A percentile compares a stretch with the other conserved stretches of the same genome.
These are phyloP conservation scores for Diaporthe caulivora DNA, from an alignment of 2,329 filamentous ascomycete genomes.

Conservation along the genomic window DNA sequence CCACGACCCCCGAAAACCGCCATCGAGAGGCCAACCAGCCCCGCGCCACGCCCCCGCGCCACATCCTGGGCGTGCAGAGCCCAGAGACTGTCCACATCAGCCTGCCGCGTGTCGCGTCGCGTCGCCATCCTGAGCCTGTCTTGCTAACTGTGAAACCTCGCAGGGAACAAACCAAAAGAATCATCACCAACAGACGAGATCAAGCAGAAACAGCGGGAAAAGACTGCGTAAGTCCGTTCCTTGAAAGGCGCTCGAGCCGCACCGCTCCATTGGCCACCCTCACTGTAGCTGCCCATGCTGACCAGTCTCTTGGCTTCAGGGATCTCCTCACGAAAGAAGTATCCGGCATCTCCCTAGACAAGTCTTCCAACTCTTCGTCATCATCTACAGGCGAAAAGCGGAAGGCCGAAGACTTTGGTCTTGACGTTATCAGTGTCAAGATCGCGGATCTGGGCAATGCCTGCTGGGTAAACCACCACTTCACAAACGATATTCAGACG, in stretches of 20 bases:
- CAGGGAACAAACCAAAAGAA: constrained; percentile 54
- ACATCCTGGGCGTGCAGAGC: neutral
- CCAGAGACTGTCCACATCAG: constrained; percentile 2
- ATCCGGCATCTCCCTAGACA: constrained; percentile 93
- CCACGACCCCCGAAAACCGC: neutral
- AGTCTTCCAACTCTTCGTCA: constrained; percentile 62
- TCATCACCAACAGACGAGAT: constrained; percentile 69
- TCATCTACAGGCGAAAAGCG: constrained; percentile 72
- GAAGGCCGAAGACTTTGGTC: constrained; percentile 65
- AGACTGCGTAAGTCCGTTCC: constrained; percentile 82
- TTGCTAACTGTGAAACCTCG: constrained; percentile 23
- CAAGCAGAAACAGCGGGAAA: constrained; percentile 86
- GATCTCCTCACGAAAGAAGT: constrained; percentile 94
- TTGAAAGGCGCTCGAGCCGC: neutral
- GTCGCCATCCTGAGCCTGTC: neutral
- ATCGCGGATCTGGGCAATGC: constrained; percentile 98
- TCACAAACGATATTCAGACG: constrained; percentile 99
- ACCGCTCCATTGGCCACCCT: neutral
- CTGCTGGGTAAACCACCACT: constrained; percentile 98
- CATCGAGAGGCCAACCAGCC: constrained; percentile 14
- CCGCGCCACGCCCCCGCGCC: constrained; percentile 12
- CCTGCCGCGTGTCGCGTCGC: constrained; percentile 2
- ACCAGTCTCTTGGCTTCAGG: constrained; percentile 57
- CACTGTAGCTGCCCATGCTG: neutral
- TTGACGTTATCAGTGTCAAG: constrained; percentile 94